Conservation (phyloP, 805 yeast species). For the Wickerhamiella lipophila region DNA sequence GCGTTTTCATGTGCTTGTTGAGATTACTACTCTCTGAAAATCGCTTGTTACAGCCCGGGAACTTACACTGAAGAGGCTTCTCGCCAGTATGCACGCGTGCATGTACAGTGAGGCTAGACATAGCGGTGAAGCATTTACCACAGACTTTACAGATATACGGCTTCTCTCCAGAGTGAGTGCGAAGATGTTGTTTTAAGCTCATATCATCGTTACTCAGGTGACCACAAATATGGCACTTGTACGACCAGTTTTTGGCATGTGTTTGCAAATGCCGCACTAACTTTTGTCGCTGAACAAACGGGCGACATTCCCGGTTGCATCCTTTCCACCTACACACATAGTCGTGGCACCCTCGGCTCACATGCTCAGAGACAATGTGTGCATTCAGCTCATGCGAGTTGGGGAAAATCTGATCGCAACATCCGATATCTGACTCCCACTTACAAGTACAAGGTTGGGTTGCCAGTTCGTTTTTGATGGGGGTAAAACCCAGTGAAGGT, state of each 20-base stretch:
- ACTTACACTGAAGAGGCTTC: conserved; percentile 75
- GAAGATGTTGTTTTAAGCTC: conserved; percentile 65
- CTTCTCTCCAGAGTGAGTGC: conserved; percentile 82
- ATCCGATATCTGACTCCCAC: conserved; percentile 33
- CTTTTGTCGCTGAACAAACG: conserved; percentile 76
- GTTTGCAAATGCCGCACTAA: conserved; percentile 73
- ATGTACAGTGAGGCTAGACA: conserved; percentile 74
- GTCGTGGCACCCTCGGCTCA: conserved; percentile 57
- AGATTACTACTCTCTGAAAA: conserved; percentile 84
- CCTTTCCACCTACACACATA: conserved; percentile 82
- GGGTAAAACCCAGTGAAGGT: conserved; percentile 2
- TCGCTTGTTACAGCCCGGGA: conserved; percentile 62
- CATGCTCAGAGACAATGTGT: conserved; percentile 57
- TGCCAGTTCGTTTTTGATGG: conserved; percentile 9
- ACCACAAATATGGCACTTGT: conserved; percentile 54
- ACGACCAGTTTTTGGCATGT: conserved; percentile 79
- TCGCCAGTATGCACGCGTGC: conserved; percentile 81
- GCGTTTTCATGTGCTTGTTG: conserved; percentile 77
- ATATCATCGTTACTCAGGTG: conserved; percentile 64
- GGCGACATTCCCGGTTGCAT: conserved; percentile 50
- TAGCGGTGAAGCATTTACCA: conserved; percentile 66
- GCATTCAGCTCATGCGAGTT: conserved; percentile 51
- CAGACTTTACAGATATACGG: conserved; percentile 69
- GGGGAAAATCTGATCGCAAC: conserved; percentile 41
- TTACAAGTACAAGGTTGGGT: conserved; percentile 7